These are phyloP conservation scores for Mycoemilia scoparia DNA, from an alignment of 192 early-diverging fungal genomes.

Conservation along the genomic window DNA sequence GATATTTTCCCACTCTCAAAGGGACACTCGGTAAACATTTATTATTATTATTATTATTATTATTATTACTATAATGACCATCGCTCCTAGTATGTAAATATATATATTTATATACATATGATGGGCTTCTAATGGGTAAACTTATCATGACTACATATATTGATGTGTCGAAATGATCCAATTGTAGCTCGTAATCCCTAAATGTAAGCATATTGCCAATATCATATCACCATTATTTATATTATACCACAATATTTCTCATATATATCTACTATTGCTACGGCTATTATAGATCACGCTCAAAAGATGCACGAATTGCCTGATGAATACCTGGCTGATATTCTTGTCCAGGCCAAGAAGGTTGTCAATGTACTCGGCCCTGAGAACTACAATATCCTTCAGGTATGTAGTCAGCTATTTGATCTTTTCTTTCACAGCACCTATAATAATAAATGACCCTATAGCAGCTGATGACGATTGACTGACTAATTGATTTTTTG, in stretches of 20 bases:
- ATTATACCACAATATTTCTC: background rate
- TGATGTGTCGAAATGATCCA: too few species aligned
- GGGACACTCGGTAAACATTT: slow-evolving; percentile 43
- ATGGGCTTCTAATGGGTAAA: too few species aligned
- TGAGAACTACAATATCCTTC: slow-evolving; percentile 81
- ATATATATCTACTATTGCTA: slow-evolving; percentile 8
- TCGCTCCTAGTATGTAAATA: too few species aligned
- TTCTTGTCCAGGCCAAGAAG: slow-evolving; percentile 78
- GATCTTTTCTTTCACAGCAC: too few species aligned
- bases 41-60: too few species aligned
- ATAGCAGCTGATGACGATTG: background rate
- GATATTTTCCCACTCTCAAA: slow-evolving; percentile 61
- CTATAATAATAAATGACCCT: background rate
- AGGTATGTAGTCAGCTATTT: too few species aligned
- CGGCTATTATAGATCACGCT: too few species aligned
- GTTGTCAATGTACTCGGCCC: slow-evolving; percentile 55
- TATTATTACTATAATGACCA: too few species aligned
- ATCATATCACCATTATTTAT: background rate
- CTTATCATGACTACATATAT: too few species aligned
- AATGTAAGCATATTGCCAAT: slow-evolving; percentile 30
- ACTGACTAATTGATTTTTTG: background rate
- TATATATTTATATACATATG: too few species aligned
- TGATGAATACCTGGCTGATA: slow-evolving; percentile 62
- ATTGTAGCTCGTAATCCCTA: slow-evolving; percentile 47
- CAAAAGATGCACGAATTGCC: slow-evolving; percentile 80